These are phyloP conservation scores for Pseudogymnoascus sp. DNA, from an alignment of 2,329 filamentous ascomycete species.

Conservation along the genomic window DNA sequence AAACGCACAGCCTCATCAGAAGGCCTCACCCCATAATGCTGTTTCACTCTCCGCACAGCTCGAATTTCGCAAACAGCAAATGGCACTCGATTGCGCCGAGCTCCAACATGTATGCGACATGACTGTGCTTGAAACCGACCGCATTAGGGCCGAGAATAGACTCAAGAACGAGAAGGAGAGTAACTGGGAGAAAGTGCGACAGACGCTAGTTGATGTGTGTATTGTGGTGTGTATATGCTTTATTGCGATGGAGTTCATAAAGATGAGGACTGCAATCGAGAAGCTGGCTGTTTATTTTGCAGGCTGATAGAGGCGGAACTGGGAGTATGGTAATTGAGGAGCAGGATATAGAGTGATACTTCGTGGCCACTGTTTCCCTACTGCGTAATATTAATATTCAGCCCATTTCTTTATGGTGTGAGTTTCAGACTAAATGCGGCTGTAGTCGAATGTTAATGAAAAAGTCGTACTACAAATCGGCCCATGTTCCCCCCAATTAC, in stretches of 20 bases:
- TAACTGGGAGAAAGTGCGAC: not conserved
- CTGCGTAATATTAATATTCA: not conserved
- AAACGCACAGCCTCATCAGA: not conserved
- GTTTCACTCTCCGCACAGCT: not conserved
- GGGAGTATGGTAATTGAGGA: not conserved
- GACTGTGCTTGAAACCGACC: not conserved
- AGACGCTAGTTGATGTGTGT: not conserved
- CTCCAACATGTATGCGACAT: not conserved
- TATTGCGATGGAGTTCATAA: not conserved
- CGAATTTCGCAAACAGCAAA: not conserved
- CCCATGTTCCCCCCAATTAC: not conserved
- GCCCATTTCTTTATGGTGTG: not conserved
- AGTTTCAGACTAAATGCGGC: not conserved
- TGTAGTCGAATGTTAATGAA: not conserved
- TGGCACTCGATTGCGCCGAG: not conserved
- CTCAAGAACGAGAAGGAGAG: not conserved
- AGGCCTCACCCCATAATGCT: not conserved
- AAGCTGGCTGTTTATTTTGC: not conserved
- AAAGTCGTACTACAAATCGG: not conserved
- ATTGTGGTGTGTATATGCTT: not conserved
- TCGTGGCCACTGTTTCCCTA: not conserved
- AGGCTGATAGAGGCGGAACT: not conserved
- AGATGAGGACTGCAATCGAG: not conserved
- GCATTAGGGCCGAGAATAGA: not conserved
- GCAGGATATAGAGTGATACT: not conserved